A percentile compares a stretch with the other conserved stretches of the same genome.
Evolutionary conservation across 2,329 filamentous ascomycete species (phyloP).

Genomic region (Monosporascus sp.): DNA sequence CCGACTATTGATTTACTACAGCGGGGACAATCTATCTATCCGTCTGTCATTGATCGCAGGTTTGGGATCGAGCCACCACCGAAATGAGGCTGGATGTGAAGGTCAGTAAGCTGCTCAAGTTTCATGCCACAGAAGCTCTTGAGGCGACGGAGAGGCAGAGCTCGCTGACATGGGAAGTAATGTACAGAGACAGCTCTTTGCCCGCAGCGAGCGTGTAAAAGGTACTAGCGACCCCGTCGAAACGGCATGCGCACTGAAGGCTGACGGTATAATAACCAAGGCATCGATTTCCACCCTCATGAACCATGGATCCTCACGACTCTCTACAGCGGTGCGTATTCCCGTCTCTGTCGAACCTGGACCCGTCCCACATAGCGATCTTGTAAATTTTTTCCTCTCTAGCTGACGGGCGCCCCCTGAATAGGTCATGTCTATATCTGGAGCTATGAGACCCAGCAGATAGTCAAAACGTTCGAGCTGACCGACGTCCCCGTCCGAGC

Average conservation of each 20-base stretch:
- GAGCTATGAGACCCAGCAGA: conserved; percentile 94
- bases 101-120: conserved; percentile 11
- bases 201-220: conserved; percentile 92
- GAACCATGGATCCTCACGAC: conserved; percentile 97
- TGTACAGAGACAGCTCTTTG: conserved; percentile 71
- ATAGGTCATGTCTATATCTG: conserved; percentile 96
- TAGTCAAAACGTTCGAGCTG: conserved; percentile 98
- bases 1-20: no score
- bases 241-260: background rate
- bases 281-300: conserved; percentile 93
- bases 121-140: no score
- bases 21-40: conserved; percentile 7
- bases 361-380: background rate
- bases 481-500: conserved; percentile 97
- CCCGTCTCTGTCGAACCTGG: background rate
- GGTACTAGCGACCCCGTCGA: conserved; percentile 22
- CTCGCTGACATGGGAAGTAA: conserved; percentile 29
- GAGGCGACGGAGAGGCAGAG: background rate
- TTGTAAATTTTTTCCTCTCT: conserved; percentile 3
- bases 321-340: conserved; percentile 76
- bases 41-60: background rate
- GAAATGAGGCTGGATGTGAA: conserved; percentile 27
- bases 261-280: conserved; percentile 3
- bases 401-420: conserved; percentile 4
- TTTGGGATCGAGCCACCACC: conserved; percentile 9